Evolutionary conservation across 306 rosid species (phyloP), one percentile per base, ranked within the genome.

Genomic region (Purshia tridentata): DNA sequence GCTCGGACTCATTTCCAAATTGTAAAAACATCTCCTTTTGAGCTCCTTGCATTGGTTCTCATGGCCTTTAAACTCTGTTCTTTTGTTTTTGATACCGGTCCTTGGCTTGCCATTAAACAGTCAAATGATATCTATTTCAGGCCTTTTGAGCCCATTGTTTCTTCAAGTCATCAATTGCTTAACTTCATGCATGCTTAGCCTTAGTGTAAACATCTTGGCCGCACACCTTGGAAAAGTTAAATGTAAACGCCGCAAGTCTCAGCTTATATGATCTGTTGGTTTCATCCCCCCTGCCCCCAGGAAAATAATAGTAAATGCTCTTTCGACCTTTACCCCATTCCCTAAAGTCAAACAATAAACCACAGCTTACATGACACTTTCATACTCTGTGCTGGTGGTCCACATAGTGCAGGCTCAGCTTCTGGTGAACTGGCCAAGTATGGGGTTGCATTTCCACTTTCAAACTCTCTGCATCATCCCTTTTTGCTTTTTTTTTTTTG

Each of bases 21-120:
- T 23, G 6, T 72, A 46, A 42, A 22, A 44, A 45, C 67, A 50
- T 51, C 60, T 37, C 50, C 66, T 57, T 45, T n/a, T 45, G 15
- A 29, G 9, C 9, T 3, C 13, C 55, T 46, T 23, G 44, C 46
- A 44, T 57, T 16, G 12, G 57, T 46, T 14, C 9, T 45, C 11
- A 22, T 8, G 57, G 57, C 49, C 76, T 45, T 18, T 9, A 44
- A 72, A 6, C 53, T 44, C 56, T 2, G 23, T 4, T 23, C 42
- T 72, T 46, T 57, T 23, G 47, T 45, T 57, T 61, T 18, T 23
- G 57, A 57, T 16, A 57, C 57, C 19, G 15, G 6, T 1, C 5
- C 45, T 57, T 72, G 46, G 40, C 64, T 54, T 37, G 50, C 54
- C 62, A n/a, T 41, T 9, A 29, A 12, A 65, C 53, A 66, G 39